phyloP scores from a whole-genome alignment of 768 basidiomycete species.

The Mycena latifolia region DNA sequence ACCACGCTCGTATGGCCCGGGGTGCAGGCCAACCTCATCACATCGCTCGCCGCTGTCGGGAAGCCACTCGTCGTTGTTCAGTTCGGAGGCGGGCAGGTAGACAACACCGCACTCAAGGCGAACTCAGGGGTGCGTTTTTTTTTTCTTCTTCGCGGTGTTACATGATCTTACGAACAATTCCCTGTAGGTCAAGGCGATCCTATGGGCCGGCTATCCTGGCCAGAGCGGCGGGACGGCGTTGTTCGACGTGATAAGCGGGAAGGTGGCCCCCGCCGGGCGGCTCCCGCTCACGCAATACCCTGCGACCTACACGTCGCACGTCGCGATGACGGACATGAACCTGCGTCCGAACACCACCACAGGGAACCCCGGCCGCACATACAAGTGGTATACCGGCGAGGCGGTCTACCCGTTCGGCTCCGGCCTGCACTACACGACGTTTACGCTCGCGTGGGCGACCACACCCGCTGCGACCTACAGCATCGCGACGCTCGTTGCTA shows the following conservation, averaged over 20 bases:
- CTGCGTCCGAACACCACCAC: constrained; percentile 57
- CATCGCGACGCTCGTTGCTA: constrained; percentile 52
- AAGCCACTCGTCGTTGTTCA: constrained; percentile 68
- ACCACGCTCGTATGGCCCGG: constrained; percentile 66
- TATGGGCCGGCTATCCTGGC: constrained; percentile 71
- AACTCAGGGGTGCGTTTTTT: constrained; percentile 52
- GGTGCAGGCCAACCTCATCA: constrained; percentile 62
- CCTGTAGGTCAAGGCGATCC: constrained; percentile 55
- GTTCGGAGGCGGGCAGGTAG: constrained; percentile 70
- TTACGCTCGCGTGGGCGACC: constrained; percentile 54
- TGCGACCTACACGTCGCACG: constrained; percentile 56
- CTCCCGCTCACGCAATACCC: constrained; percentile 68
- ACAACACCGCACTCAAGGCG: constrained; percentile 57
- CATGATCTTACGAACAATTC: background rate
- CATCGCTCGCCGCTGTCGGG: constrained; percentile 54
- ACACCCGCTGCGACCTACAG: constrained; percentile 51
- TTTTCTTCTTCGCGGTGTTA: constrained; percentile 42
- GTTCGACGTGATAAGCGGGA: constrained; percentile 64
- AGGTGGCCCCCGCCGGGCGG: constrained; percentile 65
- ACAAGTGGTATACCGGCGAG: constrained; percentile 68
- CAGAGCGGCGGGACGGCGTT: constrained; percentile 67
- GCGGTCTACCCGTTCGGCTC: constrained; percentile 67
- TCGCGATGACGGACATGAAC: constrained; percentile 71
- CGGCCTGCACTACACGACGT: constrained; percentile 68
- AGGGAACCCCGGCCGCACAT: constrained; percentile 64